Evolutionary conservation across 2,329 filamentous ascomycete species (phyloP), one percentile per base, ranked within the genome.

Genomic region (Apiospora kogelbergensis): DNA sequence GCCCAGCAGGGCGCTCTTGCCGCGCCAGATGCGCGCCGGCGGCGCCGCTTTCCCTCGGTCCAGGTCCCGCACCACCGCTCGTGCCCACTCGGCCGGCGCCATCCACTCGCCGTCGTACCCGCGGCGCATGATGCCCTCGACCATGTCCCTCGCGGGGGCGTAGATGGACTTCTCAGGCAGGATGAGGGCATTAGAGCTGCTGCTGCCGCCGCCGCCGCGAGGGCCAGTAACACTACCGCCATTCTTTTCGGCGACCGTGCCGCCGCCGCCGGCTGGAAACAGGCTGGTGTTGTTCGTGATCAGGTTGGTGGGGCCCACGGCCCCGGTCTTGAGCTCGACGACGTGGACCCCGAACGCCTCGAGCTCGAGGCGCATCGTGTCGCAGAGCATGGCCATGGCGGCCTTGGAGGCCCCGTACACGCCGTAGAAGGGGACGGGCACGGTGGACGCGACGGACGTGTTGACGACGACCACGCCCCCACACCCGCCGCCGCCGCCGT

Each of bases 361-460:
- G 33, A 81, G 68, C 70, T 80, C 79, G 17, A 79, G 69, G 9
- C 78, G 76, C 48, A 80, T 70, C 13, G 74, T 74, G n/a, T 78
- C 76, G 24, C 72, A 71, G 48, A 78, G 72, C 66, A 71, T 73
- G 11, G 72, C 71, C 13, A 76, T 24, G 10, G 79, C 78, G 30
- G 74, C 74, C 67, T 80, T 80, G 37, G 75, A 74, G 20, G 69
- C 68, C 40, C 60, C 67, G 69, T 74, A 76, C 30, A 74, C 44
- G 41, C 72, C 70, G 65, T 67, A 33, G 15, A 65, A 65, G 6
- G 71, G 68, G 20, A 68, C 15, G 5, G 65, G 64, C 2, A 40
- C 44, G 6, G 66, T n/a, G 17, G 68, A 69, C 13, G 65, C 68
- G 2, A 76, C 68, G 0, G 74, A 76, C 13, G 74, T 74, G 45